Percentiles rank a stretch among this genome's conserved stretches.
Conservation (phyloP, 1,284 basidiomycete genomes). For the Ceratobasidium sp. region DNA sequence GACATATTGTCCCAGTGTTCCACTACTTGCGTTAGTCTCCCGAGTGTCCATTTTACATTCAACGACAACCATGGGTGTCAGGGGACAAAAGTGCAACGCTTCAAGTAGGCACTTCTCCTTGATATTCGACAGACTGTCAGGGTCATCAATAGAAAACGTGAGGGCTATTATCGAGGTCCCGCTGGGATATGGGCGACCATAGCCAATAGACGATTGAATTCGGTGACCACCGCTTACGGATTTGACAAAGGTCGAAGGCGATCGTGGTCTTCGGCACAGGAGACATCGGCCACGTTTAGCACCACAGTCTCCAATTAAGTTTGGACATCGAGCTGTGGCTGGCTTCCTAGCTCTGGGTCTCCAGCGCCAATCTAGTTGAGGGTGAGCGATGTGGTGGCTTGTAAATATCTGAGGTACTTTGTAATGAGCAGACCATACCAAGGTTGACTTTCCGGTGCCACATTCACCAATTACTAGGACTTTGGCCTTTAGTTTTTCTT, state of each 20-base stretch:
- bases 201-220: too few species aligned
- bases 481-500: background rate
- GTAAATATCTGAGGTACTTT: background rate
- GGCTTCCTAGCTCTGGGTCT: too few species aligned
- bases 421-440: background rate
- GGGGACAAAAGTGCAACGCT: background rate
- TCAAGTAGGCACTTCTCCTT: slow-evolving; percentile 4
- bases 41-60: slow-evolving; percentile 18
- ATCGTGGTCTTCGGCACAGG: background rate
- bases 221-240: too few species aligned
- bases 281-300: too few species aligned
- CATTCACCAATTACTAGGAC: slow-evolving; percentile 7
- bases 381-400: background rate
- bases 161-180: slow-evolving; percentile 10
- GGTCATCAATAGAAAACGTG: slow-evolving; percentile 12
- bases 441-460: slow-evolving; percentile 7
- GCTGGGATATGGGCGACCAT: background rate
- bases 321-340: too few species aligned
- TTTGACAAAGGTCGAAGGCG: background rate
- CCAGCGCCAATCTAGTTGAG: too few species aligned
- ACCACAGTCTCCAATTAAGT: too few species aligned
- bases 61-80: slow-evolving; percentile 3
- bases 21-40: background rate
- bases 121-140: background rate
- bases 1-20: too few species aligned